Evolutionary conservation across 2,329 filamentous ascomycete genomes (phyloP).

Genomic region (Colletotrichum zoysiae): DNA sequence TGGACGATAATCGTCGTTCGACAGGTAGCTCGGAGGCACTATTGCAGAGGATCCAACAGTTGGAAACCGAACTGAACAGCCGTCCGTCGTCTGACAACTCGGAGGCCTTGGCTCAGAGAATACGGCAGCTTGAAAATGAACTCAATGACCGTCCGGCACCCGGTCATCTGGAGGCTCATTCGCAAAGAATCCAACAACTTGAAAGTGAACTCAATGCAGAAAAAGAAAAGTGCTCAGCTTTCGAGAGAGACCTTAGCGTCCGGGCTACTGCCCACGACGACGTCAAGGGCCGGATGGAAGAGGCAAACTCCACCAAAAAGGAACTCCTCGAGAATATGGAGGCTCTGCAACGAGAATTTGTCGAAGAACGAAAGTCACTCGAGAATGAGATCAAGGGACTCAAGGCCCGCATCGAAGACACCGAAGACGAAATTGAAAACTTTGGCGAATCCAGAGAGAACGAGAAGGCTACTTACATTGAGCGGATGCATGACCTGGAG

Average conservation of each 20-base stretch:
- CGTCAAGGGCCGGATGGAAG: constrained; percentile 79
- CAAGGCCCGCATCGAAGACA: constrained; percentile 84
- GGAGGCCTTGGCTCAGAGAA: constrained; percentile 60
- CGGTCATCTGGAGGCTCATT: constrained; percentile 59
- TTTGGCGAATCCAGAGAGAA: constrained; percentile 86
- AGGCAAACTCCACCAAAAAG: constrained; percentile 91
- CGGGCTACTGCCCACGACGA: constrained; percentile 69
- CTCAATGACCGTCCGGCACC: constrained; percentile 59
- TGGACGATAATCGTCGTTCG: constrained; percentile 60
- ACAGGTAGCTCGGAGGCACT: constrained; percentile 62
- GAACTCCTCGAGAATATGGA: constrained; percentile 97
- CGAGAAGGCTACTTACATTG: constrained; percentile 78
- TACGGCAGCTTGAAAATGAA: constrained; percentile 72
- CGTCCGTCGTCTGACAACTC: constrained; percentile 61
- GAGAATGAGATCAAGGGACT: constrained; percentile 84
- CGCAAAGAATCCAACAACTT: constrained; percentile 69
- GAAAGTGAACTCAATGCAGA: constrained; percentile 71
- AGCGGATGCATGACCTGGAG: constrained; percentile 76
- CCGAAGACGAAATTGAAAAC: constrained; percentile 91
- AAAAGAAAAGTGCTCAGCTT: constrained; percentile 72
- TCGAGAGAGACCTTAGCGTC: constrained; percentile 78
- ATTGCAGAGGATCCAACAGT: constrained; percentile 64
- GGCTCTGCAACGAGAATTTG: constrained; percentile 88
- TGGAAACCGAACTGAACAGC: constrained; percentile 68
- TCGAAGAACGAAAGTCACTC: constrained; percentile 84